Evolutionary conservation across 2,329 filamentous ascomycete genomes (phyloP).

Genomic region (Simplicillium aogashimaense): DNA sequence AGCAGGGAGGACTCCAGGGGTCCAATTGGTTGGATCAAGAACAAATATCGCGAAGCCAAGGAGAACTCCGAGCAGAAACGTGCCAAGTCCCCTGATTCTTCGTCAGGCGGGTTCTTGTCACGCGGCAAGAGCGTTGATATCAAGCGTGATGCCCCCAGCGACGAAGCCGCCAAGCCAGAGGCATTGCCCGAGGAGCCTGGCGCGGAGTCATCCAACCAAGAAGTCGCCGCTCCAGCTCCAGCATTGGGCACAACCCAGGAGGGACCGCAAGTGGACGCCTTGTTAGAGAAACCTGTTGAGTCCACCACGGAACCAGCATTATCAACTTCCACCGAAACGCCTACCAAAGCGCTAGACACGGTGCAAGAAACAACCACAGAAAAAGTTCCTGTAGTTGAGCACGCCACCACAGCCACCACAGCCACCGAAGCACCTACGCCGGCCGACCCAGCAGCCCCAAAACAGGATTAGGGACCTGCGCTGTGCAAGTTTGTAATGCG

Average conservation of each 20-base stretch:
- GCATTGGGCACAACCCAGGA: background rate
- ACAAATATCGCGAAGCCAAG: constrained; percentile 50
- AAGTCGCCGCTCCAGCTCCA: background rate
- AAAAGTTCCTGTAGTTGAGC: background rate
- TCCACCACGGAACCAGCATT: too few relatives aligned
- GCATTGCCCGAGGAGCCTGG: background rate
- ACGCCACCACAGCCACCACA: background rate
- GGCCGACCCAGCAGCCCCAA: background rate
- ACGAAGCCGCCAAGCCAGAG: background rate
- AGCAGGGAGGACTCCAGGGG: constrained; percentile 41
- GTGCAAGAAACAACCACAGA: background rate
- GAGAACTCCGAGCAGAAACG: constrained; percentile 44
- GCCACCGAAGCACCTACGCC: background rate
- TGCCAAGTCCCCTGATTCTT: constrained; percentile 40
- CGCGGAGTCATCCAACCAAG: too few relatives aligned
- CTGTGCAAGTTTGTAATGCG: too few relatives aligned
- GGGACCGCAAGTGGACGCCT: background rate
- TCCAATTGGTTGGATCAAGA: constrained; percentile 48
- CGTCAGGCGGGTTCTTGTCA: constrained; percentile 19
- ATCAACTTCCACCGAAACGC: background rate
- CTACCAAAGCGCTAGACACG: background rate
- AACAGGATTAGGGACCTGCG: too few relatives aligned
- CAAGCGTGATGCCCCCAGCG: constrained; percentile 25
- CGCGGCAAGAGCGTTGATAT: constrained; percentile 39
- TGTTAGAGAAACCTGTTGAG: too few relatives aligned